Conservation (phyloP, 2,329 filamentous ascomycete genomes). For the Aspergillus bombycis region DNA sequence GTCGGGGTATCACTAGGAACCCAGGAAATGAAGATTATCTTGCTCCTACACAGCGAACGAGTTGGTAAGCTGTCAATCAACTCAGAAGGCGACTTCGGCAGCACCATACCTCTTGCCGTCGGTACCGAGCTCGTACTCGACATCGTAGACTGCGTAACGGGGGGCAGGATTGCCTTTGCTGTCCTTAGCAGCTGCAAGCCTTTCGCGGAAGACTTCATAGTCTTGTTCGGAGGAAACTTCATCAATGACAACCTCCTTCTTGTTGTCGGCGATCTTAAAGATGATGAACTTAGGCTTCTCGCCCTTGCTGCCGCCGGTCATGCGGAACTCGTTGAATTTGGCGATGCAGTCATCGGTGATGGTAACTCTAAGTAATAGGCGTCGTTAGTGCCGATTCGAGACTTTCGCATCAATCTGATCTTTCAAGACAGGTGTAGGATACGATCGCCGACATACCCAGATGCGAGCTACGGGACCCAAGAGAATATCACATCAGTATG, state of each 20-base stretch:
- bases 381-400: background rate
- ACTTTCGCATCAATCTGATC: background rate
- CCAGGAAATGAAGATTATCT: conserved; percentile 57
- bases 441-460: conserved; percentile 33
- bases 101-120: conserved; percentile 52
- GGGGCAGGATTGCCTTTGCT: conserved; percentile 48
- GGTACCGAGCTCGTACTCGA: conserved; percentile 52
- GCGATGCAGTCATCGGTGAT: conserved; percentile 52
- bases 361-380: conserved; percentile 41
- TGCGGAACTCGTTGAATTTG: conserved; percentile 52
- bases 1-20: conserved; percentile 45
- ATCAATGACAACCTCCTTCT: conserved; percentile 54
- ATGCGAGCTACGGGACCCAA: conserved; percentile 34
- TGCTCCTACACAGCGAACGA: conserved; percentile 41
- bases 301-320: conserved; percentile 40
- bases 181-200: conserved; percentile 48
- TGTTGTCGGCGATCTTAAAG: conserved; percentile 56
- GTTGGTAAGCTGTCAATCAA: conserved; percentile 20
- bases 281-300: conserved; percentile 53
- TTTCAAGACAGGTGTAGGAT: conserved; percentile 6
- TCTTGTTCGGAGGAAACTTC: conserved; percentile 48
- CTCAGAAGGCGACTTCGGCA: background rate
- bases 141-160: conserved; percentile 55
- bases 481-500: conserved; percentile 15
- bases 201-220: conserved; percentile 53